Evolutionary conservation across 1,284 basidiomycete genomes (phyloP), one percentile per base, ranked within the genome.

Genomic region (Leucoagaricus sp.): DNA sequence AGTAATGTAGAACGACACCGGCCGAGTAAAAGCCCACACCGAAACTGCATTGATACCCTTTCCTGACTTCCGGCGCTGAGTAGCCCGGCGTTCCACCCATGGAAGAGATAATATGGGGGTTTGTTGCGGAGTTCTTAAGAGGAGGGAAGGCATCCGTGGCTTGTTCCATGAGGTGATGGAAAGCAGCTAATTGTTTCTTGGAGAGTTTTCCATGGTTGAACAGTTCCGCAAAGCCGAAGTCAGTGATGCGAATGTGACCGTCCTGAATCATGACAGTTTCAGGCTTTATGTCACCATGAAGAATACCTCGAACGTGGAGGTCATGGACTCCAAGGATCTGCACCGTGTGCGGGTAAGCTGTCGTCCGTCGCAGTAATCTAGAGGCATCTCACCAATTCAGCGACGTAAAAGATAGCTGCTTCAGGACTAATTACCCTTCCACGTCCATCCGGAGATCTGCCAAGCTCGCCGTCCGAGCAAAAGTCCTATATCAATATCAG

Each of bases 261-360:
- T 23, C 3, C 13, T 49, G 31, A 7, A 55, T 6, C 29, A 55
- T 45, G 15, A 55, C 23, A 17, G 48, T 55, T 34, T 48, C 53
- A 19, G 36, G 21, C 28, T 55, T 55, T 19, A 55, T 48, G 26
- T 55, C 53, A 15, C 53, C 45, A 31, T 55, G 53, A 7, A 55
- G 38, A 10, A 55, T 55, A 3, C 53, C 53, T 26, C n/a, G 23
- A 13, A n/a, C 25, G 26, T 55, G 53, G 23, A 55, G 45, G 28
- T 34, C 46, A 12, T 49, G 21, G 28, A 55, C 29, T 3, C n/a
- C 53, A n/a, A 38, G 25, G 17, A 26, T 40, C 49, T 52, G 13
- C 4, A 4, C 17, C 13, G 36, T 15, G 4, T 6, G 17, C 4
- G 36, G 17, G 36, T 38, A n/a, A 38, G 36, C 13, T 4, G 36